These are phyloP conservation scores for Heterobasidion annosum DNA, from an alignment of 1,284 basidiomycete species.

Conservation along the genomic window DNA sequence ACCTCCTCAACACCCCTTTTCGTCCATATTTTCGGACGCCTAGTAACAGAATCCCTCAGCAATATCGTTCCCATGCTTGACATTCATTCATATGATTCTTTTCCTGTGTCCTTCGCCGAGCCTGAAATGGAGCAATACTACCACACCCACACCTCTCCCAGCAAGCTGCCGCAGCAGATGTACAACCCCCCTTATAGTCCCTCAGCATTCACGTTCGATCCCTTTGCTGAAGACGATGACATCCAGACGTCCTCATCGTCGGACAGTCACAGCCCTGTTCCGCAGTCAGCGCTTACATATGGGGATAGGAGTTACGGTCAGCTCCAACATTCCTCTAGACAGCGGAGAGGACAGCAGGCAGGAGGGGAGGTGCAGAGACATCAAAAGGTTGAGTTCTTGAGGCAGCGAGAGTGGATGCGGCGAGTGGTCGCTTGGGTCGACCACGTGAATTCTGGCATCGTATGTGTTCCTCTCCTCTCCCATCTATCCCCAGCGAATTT, in stretches of 20 bases:
- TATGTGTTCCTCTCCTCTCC: slow-evolving; percentile 2
- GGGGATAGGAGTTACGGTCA: too few species aligned
- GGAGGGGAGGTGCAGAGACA: slow-evolving; percentile 16
- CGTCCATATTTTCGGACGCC: background rate
- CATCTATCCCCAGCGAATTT: too few species aligned
- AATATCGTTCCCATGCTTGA: background rate
- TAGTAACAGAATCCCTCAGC: background rate
- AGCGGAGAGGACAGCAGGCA: background rate
- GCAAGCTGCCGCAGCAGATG: background rate
- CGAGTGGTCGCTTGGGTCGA: slow-evolving; percentile 21
- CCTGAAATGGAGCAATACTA: background rate
- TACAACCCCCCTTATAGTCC: background rate
- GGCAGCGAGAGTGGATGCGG: slow-evolving; percentile 22
- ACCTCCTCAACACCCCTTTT: background rate
- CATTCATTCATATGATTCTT: background rate
- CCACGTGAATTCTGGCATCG: slow-evolving; percentile 8
- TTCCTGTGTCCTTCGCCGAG: background rate
- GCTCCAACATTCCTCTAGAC: too few species aligned
- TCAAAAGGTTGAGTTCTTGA: slow-evolving; percentile 22
- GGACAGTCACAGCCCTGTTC: background rate
- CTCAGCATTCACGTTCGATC: slow-evolving; percentile 12
- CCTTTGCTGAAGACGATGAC: slow-evolving; percentile 11
- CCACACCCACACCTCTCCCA: background rate
- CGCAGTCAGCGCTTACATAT: background rate
- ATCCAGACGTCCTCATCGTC: slow-evolving; percentile 3